A percentile compares a stretch with the other conserved stretches of the same genome.
Evolutionary conservation across 164 flowering plant genomes (phyloP).

Genomic region (Macadamia integrifolia): DNA sequence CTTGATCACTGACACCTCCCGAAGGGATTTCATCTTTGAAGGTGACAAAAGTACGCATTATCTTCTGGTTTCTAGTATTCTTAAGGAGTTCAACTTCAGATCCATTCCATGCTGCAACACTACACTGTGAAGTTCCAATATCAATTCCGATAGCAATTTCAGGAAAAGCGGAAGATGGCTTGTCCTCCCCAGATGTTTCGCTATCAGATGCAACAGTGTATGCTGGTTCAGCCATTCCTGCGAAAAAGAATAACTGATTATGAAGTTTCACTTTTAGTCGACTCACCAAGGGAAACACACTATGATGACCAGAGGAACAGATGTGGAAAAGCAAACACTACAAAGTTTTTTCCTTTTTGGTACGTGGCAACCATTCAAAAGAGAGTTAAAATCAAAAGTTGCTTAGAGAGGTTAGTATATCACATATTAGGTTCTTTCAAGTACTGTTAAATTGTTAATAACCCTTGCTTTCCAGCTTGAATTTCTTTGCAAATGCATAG

Average conservation of each 20-base stretch:
- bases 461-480: too few species aligned
- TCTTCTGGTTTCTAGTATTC: conserved; percentile 63
- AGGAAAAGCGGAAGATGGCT: conserved; percentile 36
- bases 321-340: too few species aligned
- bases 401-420: too few species aligned
- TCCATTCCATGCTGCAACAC: conserved; percentile 88
- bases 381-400: too few species aligned
- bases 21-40: conserved; percentile 70
- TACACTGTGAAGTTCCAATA: conserved; percentile 83
- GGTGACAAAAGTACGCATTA: conserved; percentile 63
- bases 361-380: too few species aligned
- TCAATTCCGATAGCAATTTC: conserved; percentile 86
- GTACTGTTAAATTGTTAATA: too few species aligned
- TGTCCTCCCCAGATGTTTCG: conserved; percentile 71
- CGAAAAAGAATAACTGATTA: conserved; percentile 3
- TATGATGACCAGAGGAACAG: too few species aligned
- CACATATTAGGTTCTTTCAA: too few species aligned
- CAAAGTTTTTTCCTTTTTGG: too few species aligned
- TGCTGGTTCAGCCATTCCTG: conserved; percentile 75
- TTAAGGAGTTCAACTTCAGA: conserved; percentile 63
- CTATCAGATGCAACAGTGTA: conserved; percentile 85
- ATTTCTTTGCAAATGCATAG: too few species aligned
- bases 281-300: neutral
- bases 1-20: conserved; percentile 55
- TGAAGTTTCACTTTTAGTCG: neutral